Evolutionary conservation across 257 asterid genomes (phyloP), one percentile per base, ranked within the genome.

Genomic region (Nicotiana noctiflora): DNA sequence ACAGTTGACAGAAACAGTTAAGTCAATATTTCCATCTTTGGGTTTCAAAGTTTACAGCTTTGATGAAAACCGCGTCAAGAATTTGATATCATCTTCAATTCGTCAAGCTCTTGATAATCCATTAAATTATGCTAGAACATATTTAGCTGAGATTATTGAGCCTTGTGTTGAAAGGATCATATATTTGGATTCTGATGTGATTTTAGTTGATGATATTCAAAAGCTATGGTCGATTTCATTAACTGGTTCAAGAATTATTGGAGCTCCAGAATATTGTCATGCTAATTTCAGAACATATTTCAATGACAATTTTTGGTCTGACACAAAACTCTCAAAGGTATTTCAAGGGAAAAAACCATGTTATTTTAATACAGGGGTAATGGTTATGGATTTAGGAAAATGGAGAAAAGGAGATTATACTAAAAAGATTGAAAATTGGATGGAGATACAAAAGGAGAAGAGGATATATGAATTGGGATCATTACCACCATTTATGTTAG

Each of bases 401-500:
- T 91, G 97, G 95, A 86, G 97, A 55, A 46, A 5, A 2, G 93
- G 93, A 11, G 93, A 86, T 4, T 89, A 87, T 25, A 89, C 92
- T 2, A 17, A 12, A 55, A 88, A 77, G 65, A 89, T 93, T 14
- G 95, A 90, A 81, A 53, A 81, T 49, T 93, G 97, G 97, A 91
- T 90, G 97, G 87, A 82, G 83, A 80, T 89, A 18, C 95, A 90
- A 60, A 90, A 81, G 84, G 87, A 84, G 75, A 88, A 67, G 75
- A 87, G 93, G 90, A 92, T 93, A 23, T 92, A 93, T 55, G 90
- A 88, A 79, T 77, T 92, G 90, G 97, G 97, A 2, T 92, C 96
- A 0, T 82, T 86, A 53, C 97, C 98, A 0, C 94, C 97, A 2
- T 87, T 93, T 37, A 82, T 93, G 97, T 82, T 93, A 70, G 96